These are phyloP conservation scores for Vitis hybrid DNA, from an alignment of 177 flowering plant genomes.

Conservation along the genomic window DNA sequence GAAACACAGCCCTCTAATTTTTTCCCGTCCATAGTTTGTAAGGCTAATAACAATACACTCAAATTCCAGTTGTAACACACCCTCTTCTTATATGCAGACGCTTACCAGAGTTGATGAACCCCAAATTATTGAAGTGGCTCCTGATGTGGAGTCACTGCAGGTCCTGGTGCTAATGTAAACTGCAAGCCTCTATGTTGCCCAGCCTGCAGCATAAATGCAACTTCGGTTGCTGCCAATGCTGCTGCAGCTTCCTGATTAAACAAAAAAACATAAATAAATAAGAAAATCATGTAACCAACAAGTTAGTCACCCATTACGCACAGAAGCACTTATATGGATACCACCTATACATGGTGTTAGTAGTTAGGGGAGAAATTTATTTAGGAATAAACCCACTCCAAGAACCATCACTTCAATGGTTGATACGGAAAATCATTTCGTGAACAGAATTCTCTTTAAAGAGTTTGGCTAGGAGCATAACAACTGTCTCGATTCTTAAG, in stretches of 20 bases:
- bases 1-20: slow-evolving; percentile 6
- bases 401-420: background rate
- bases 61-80: background rate
- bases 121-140: slow-evolving; percentile 30
- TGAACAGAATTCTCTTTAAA: background rate
- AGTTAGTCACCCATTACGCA: background rate
- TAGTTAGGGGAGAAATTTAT: too few relatives aligned
- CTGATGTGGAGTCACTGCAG: slow-evolving; percentile 28
- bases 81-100: background rate
- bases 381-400: too few relatives aligned
- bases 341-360: too few relatives aligned
- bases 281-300: background rate
- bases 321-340: too few relatives aligned
- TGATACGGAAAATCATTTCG: background rate
- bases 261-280: slow-evolving; percentile 6
- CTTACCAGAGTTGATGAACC: background rate
- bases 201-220: slow-evolving; percentile 52
- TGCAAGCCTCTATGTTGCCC: slow-evolving; percentile 48
- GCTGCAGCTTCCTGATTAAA: slow-evolving; percentile 53
- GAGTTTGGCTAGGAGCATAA: background rate
- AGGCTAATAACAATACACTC: slow-evolving; percentile 2
- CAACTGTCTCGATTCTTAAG: background rate
- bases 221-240: slow-evolving; percentile 48
- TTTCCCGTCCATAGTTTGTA: background rate
- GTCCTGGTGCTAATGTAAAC: slow-evolving; percentile 43